Conservation (phyloP, 2,329 filamentous ascomycete species). For the Calonectria pteridis region DNA sequence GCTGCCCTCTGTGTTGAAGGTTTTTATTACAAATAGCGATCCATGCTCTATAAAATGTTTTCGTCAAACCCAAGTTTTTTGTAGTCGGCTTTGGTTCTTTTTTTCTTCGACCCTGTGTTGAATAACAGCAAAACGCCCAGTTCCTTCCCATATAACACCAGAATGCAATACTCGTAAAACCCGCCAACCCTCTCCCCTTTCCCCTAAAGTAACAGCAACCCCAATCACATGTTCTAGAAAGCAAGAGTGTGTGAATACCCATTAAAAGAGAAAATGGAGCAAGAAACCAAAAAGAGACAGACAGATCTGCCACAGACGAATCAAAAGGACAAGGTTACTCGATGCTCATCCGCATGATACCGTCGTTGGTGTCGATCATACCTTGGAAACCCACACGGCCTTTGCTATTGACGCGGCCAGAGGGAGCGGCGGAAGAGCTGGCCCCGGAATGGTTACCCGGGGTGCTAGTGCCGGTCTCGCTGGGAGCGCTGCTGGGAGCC, state of each 20-base stretch:
- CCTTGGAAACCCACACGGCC: constrained; percentile 85
- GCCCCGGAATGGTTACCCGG: constrained; percentile 41
- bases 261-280: not conserved
- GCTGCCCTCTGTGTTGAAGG: constrained; percentile 18
- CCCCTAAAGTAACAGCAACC: constrained; percentile 1
- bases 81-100: not conserved
- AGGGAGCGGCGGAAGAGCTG: constrained; percentile 52
- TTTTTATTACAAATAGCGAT: constrained; percentile 36
- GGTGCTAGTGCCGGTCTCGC: constrained; percentile 59
- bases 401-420: constrained; percentile 65
- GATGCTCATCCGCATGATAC: constrained; percentile 97
- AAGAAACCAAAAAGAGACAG: not conserved
- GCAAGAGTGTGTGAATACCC: not conserved
- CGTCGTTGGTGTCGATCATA: constrained; percentile 96
- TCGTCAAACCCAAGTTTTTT: not conserved
- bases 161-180: constrained; percentile 30
- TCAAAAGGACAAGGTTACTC: constrained; percentile 66
- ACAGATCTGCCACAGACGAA: not conserved
- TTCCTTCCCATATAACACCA: not conserved
- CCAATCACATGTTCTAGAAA: not conserved
- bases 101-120: not conserved
- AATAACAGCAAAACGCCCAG: not conserved
- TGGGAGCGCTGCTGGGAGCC: constrained; percentile 65
- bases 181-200: not conserved
- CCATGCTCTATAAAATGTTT: constrained; percentile 13